These are phyloP conservation scores for Salicornia ramosissima DNA, from an alignment of 148 eudicot genomes.

Conservation along the genomic window DNA sequence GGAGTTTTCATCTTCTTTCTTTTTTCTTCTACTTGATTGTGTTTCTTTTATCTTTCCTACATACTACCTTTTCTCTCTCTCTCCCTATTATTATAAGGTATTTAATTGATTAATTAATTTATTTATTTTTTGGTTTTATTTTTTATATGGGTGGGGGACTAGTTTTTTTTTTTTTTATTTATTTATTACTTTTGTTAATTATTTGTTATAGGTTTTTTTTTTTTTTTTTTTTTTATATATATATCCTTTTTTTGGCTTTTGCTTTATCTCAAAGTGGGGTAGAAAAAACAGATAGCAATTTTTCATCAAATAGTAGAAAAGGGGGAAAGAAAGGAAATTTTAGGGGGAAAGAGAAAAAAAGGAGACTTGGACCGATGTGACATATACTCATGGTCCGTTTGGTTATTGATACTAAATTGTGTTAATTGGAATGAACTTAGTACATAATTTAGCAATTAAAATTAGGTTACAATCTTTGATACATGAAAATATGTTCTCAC, in stretches of 20 bases:
- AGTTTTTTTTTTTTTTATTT: slow-evolving; percentile 20
- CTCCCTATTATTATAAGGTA: no score
- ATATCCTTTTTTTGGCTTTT: slow-evolving; percentile 47
- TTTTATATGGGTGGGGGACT: no score
- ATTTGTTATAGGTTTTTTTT: slow-evolving; percentile 10
- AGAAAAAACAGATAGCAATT: slow-evolving; percentile 43
- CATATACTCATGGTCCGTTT: background rate
- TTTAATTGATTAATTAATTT: no score
- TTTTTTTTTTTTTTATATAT: slow-evolving; percentile 8
- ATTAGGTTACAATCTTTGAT: no score
- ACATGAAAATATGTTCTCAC: no score
- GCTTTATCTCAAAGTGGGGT: slow-evolving; percentile 57
- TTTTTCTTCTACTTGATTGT: slow-evolving; percentile 8
- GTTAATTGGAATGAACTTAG: no score
- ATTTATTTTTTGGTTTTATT: no score
- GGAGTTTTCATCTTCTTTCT: slow-evolving; percentile 16
- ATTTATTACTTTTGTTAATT: slow-evolving; percentile 20
- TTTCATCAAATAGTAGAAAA: slow-evolving; percentile 29
- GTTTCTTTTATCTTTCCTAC: background rate
- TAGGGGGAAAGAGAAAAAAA: background rate
- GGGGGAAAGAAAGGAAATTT: slow-evolving; percentile 4
- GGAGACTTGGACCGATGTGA: slow-evolving; percentile 1
- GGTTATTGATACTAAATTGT: no score
- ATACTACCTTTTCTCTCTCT: no score
- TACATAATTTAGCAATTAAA: no score